These are phyloP conservation scores for Malassezia nana DNA, from an alignment of 1,284 basidiomycete species.

Conservation along the genomic window DNA sequence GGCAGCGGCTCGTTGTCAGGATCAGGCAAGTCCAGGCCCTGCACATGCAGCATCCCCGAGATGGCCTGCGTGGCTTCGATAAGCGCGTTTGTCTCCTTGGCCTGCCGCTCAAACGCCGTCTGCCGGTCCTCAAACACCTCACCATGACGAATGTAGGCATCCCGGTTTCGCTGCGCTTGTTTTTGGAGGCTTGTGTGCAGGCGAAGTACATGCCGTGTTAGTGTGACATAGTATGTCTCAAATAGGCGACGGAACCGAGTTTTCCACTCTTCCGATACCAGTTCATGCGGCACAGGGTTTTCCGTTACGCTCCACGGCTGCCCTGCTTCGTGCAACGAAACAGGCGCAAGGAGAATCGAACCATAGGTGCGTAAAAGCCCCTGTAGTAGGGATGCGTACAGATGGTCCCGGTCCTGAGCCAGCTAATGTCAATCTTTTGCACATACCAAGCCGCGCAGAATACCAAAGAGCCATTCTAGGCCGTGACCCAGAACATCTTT, in stretches of 20 bases:
- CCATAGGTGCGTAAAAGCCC: conserved; percentile 76
- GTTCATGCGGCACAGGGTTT: not conserved
- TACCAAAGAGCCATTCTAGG: conserved; percentile 56
- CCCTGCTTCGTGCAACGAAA: conserved; percentile 7
- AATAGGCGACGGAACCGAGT: conserved; percentile 85
- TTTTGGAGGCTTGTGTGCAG: conserved; percentile 72
- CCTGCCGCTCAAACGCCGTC: conserved; percentile 96
- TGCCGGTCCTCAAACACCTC: conserved; percentile 99
- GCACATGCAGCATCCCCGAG: conserved; percentile 73
- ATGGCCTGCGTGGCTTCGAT: conserved; percentile 50
- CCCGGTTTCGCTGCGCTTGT: conserved; percentile 88
- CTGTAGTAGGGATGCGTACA: conserved; percentile 70
- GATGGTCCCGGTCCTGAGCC: conserved; percentile 72
- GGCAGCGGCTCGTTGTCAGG: conserved; percentile 54
- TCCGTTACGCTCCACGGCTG: not conserved
- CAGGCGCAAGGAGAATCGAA: conserved; percentile 60
- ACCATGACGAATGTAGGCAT: conserved; percentile 94
- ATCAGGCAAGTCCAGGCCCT: conserved; percentile 70
- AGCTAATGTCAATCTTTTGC: conserved; percentile 45
- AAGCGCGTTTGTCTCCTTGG: conserved; percentile 82
- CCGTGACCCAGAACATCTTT: conserved; percentile 1
- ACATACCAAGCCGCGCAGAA: conserved; percentile 51
- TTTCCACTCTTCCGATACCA: conserved; percentile 62
- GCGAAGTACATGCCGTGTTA: conserved; percentile 71
- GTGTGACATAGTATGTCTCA: conserved; percentile 80